A percentile compares a stretch with the other conserved stretches of the same genome.
Evolutionary conservation across 257 asterid species (phyloP).

Genomic region (Fraxinus anomala): DNA sequence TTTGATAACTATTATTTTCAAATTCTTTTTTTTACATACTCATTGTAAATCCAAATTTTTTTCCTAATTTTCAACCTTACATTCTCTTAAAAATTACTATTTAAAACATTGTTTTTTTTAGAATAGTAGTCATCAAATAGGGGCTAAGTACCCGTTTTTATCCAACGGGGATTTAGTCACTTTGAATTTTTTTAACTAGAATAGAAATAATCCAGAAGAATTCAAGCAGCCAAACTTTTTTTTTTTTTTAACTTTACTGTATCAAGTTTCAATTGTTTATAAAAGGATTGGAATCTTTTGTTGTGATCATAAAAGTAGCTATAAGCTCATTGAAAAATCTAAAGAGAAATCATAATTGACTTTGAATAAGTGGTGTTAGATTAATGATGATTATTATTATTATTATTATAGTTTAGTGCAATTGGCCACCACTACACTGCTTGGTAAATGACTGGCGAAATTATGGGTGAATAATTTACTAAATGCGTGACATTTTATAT

Average conservation of each 20-base stretch:
- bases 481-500: background rate
- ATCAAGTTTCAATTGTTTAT: background rate
- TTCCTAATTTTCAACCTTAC: too few relatives aligned
- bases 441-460: conserved; percentile 34
- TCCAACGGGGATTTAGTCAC: too few relatives aligned
- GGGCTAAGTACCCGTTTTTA: too few relatives aligned
- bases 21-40: too few relatives aligned
- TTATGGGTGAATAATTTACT: conserved; percentile 24
- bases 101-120: too few relatives aligned
- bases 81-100: too few relatives aligned
- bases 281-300: conserved; percentile 28
- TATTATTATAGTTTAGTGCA: conserved; percentile 11
- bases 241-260: too few relatives aligned
- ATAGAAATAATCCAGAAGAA: background rate
- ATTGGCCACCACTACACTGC: conserved; percentile 36
- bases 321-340: conserved; percentile 31
- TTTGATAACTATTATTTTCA: too few relatives aligned
- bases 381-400: conserved; percentile 14
- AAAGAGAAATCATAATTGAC: conserved; percentile 32
- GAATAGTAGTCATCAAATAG: too few relatives aligned
- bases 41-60: too few relatives aligned
- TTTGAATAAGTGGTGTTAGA: background rate
- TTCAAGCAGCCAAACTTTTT: too few relatives aligned
- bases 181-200: background rate
- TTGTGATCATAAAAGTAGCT: conserved; percentile 22